These are phyloP conservation scores for Emericellopsis terricola DNA, from an alignment of 495 filamentous ascomycete species.

Conservation along the genomic window DNA sequence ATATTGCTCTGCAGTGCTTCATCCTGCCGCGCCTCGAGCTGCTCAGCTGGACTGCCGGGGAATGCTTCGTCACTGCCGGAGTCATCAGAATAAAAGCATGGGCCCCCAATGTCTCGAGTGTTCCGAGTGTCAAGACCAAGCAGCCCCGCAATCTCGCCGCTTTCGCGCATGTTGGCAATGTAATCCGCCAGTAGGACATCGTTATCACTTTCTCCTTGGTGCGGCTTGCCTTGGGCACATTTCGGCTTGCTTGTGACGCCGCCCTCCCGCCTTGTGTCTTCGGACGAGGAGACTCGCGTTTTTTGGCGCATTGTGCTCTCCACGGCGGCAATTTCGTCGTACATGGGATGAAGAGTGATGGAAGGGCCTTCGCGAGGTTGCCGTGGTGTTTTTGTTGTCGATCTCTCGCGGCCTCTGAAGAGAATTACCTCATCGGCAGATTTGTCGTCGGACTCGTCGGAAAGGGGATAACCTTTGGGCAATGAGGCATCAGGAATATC, in stretches of 20 bases:
- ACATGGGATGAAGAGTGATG: background rate
- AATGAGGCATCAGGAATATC: constrained; percentile 3
- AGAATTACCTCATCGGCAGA: constrained; percentile 49
- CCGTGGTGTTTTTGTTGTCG: background rate
- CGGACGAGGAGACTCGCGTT: too few species aligned
- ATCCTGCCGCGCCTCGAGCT: constrained; percentile 5
- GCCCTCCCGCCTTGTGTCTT: background rate
- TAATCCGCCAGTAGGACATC: constrained; percentile 56
- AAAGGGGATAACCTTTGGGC: constrained; percentile 5
- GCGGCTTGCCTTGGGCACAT: background rate
- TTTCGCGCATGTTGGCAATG: constrained; percentile 45
- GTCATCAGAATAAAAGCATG: constrained; percentile 21
- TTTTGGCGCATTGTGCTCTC: background rate
- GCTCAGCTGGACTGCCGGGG: constrained; percentile 3
- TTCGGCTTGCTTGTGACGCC: background rate
- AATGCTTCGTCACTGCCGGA: constrained; percentile 3
- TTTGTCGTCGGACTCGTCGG: constrained; percentile 2
- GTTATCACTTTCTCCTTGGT: constrained; percentile 9
- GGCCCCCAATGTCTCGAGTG: constrained; percentile 29
- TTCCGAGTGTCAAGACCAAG: constrained; percentile 11
- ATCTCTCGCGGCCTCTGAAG: constrained; percentile 34
- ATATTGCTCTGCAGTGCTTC: too few species aligned
- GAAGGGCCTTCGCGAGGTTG: too few species aligned
- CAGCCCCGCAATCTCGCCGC: constrained; percentile 12
- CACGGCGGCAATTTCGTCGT: background rate